Evolutionary conservation across 768 basidiomycete species (phyloP).

Genomic region (Pholiota microspora): DNA sequence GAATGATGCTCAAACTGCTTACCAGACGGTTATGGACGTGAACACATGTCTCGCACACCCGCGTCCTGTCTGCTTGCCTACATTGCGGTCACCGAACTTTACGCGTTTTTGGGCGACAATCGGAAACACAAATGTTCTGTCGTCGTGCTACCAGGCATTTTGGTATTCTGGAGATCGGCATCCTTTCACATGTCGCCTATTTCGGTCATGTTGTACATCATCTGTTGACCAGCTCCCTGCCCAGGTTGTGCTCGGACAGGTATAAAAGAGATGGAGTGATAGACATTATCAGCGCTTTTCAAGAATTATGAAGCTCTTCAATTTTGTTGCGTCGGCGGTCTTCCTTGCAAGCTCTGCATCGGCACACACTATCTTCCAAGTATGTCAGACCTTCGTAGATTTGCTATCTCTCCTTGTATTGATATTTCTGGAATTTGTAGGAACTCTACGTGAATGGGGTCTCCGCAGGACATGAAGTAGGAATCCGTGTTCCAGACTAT

Average conservation of each 20-base stretch:
- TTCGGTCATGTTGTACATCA: neutral
- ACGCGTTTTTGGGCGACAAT: neutral
- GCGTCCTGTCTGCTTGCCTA: neutral
- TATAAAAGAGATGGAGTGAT: neutral
- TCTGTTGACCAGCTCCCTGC: neutral
- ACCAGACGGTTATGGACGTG: neutral
- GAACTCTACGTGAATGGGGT: constrained; percentile 53
- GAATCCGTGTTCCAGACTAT: constrained; percentile 45
- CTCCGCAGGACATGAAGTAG: constrained; percentile 36
- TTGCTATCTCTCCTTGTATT: neutral
- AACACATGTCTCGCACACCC: neutral
- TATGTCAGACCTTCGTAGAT: constrained; percentile 7
- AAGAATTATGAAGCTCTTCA: constrained; percentile 24
- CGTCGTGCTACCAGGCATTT: too few relatives aligned
- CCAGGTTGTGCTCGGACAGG: neutral
- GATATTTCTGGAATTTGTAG: constrained; percentile 17
- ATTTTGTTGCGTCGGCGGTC: constrained; percentile 25
- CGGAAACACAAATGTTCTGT: neutral
- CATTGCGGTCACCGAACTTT: neutral
- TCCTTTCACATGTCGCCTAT: neutral
- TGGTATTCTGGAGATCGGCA: too few relatives aligned
- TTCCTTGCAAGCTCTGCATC: constrained; percentile 17
- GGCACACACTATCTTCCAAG: constrained; percentile 56
- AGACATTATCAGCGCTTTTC: neutral
- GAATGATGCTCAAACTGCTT: neutral